Evolutionary conservation across 371 early-diverging fungal genomes (phyloP), one percentile per base, ranked within the genome.

Genomic region (Circinella minor): DNA sequence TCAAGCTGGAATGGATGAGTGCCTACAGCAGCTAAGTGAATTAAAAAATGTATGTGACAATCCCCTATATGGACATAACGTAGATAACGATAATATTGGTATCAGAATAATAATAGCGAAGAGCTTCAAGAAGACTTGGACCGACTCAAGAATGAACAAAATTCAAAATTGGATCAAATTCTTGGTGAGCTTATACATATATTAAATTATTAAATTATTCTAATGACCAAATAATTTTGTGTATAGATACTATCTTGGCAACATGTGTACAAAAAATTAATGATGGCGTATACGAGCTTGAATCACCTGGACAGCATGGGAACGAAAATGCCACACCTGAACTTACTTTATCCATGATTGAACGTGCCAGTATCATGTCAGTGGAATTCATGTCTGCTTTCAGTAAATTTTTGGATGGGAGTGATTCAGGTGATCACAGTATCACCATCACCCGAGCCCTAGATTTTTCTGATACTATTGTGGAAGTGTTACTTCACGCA

Each of bases 1-100:
- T 34, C 96, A 96, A 80, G 92, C 94, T n/a, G 96, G 95, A 39
- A 88, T 98, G 88, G 98, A 98, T 79, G 97, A 98, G 83, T 94
- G 95, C 61, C 84, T 98, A 65, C 71, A 91, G 51, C 95, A 95
- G 69, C 82, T 98, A 70, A 89, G 93, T 20, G 88, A 92, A 65
- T 71, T 94, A 70, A 93, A 94, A 78, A 85, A 92, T 81, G 89
- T 86, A 79, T 64, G 47, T 71, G 37, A 13, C 14, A 68, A 61
- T 54, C 15, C 20, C 15, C 8, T n/a, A 15, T 8, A 5, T 51
- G 43, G 43, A 43, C 43, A 43, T 43, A 6, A 43, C 43, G 43
- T 69, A 18, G 4, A 57, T 13, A 57, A 13, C 20, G 37, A 47
- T 54, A 3, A 9, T 18, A 57, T 36, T 14, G 27, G 27, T 27